Evolutionary conservation across 441 rosid genomes (phyloP).

Genomic region (Gossypium davidsonii): DNA sequence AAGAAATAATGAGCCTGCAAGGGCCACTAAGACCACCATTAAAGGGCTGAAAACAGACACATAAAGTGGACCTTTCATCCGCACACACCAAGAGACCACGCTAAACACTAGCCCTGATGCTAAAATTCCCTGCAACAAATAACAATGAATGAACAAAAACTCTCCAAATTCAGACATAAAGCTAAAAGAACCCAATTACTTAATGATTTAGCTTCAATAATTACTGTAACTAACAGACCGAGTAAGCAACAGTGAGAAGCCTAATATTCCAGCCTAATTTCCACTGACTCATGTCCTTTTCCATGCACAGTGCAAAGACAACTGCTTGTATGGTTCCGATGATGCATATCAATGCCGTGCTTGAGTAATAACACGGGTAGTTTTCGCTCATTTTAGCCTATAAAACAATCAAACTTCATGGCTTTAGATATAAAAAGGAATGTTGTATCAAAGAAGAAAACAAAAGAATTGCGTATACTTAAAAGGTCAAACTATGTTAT

Average conservation of each 20-base stretch:
- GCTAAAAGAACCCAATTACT: neutral
- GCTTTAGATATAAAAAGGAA: too few species aligned
- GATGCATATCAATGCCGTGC: conserved; percentile 31
- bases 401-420: neutral
- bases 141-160: neutral
- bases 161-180: neutral
- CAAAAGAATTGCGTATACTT: too few species aligned
- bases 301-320: neutral
- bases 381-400: neutral
- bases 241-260: neutral
- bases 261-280: conserved; percentile 20
- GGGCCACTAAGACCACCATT: conserved; percentile 23
- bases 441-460: too few species aligned
- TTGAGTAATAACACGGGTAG: conserved; percentile 33
- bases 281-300: conserved; percentile 15
- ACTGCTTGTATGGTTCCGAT: conserved; percentile 22
- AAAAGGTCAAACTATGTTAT: too few species aligned
- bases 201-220: neutral
- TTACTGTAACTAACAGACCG: neutral
- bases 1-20: conserved; percentile 19
- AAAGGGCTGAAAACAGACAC: conserved; percentile 26
- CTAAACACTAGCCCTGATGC: conserved; percentile 25
- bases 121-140: conserved; percentile 10
- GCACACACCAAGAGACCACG: conserved; percentile 23
- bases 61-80: conserved; percentile 27